A percentile compares a stretch with the other conserved stretches of the same genome.
These are phyloP conservation scores for Yamadazyma ubonensis DNA, from an alignment of 805 yeast genomes.

Conservation along the genomic window DNA sequence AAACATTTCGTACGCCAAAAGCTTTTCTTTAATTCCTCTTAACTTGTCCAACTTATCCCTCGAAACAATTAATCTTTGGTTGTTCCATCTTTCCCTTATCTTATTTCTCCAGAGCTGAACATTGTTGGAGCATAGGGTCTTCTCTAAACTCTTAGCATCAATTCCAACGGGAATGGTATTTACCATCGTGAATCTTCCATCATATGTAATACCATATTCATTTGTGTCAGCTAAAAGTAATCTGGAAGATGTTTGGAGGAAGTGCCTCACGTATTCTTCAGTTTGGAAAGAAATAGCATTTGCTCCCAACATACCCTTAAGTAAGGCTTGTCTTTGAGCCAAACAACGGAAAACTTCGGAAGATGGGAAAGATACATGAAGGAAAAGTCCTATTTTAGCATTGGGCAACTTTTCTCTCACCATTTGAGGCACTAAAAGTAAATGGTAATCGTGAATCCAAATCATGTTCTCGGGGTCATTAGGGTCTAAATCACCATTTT, in stretches of 20 bases:
- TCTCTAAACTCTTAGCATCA: conserved; percentile 58
- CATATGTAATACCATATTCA: conserved; percentile 56
- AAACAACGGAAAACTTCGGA: conserved; percentile 92
- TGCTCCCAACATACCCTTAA: conserved; percentile 86
- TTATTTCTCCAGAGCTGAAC: conserved; percentile 66
- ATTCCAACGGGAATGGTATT: conserved; percentile 75
- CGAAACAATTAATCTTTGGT: conserved; percentile 70
- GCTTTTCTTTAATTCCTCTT: conserved; percentile 84
- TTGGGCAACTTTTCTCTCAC: conserved; percentile 70
- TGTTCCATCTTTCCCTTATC: conserved; percentile 77
- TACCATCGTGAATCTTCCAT: conserved; percentile 56
- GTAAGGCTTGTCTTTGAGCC: conserved; percentile 76
- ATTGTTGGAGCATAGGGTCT: conserved; percentile 44
- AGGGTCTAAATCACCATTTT: conserved; percentile 48
- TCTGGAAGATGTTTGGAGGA: conserved; percentile 84
- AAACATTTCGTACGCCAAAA: conserved; percentile 82
- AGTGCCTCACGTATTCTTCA: conserved; percentile 90
- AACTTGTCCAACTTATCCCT: conserved; percentile 87
- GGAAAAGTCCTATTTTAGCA: conserved; percentile 87
- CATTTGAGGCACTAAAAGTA: conserved; percentile 83
- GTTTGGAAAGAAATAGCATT: conserved; percentile 88
- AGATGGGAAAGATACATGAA: conserved; percentile 94
- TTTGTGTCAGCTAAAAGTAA: conserved; percentile 81
- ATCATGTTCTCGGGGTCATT: conserved; percentile 57
- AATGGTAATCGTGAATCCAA: conserved; percentile 95